These are phyloP conservation scores for Ciborinia camelliae DNA, from an alignment of 2,329 filamentous ascomycete species.

Conservation along the genomic window DNA sequence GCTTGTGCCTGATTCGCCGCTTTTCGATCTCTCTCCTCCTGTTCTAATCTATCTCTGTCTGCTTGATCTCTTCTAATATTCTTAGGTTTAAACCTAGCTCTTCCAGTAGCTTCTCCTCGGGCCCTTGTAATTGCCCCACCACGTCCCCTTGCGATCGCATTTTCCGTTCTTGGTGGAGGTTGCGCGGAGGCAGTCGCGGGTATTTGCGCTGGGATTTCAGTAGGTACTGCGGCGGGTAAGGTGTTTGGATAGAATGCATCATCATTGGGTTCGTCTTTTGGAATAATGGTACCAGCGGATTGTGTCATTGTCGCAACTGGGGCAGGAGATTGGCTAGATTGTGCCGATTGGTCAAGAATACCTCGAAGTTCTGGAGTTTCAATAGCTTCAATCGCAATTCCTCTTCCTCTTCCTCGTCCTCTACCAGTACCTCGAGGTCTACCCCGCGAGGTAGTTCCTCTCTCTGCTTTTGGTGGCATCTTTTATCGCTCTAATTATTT, in stretches of 20 bases:
- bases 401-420: conserved; percentile 31
- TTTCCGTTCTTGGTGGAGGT: conserved; percentile 15
- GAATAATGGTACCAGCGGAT: neutral
- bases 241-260: conserved; percentile 31
- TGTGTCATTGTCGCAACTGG: conserved; percentile 5
- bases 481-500: neutral
- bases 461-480: conserved; percentile 33
- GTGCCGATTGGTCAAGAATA: neutral
- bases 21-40: conserved; percentile 25
- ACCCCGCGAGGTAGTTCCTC: conserved; percentile 22
- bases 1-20: conserved; percentile 23
- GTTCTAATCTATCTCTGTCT: conserved; percentile 30
- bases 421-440: conserved; percentile 21
- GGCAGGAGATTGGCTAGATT: neutral
- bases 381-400: conserved; percentile 13
- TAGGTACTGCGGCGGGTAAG: conserved; percentile 32
- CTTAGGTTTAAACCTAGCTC: conserved; percentile 38
- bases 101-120: conserved; percentile 24
- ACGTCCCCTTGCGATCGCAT: neutral
- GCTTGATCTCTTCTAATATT: conserved; percentile 31
- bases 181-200: conserved; percentile 32
- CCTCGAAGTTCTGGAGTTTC: conserved; percentile 13
- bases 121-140: conserved; percentile 16
- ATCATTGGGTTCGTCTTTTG: conserved; percentile 24
- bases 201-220: conserved; percentile 34